These are phyloP conservation scores for Phytophthora citricola DNA, from an alignment of 352 stramenopile genomes.

Conservation along the genomic window DNA sequence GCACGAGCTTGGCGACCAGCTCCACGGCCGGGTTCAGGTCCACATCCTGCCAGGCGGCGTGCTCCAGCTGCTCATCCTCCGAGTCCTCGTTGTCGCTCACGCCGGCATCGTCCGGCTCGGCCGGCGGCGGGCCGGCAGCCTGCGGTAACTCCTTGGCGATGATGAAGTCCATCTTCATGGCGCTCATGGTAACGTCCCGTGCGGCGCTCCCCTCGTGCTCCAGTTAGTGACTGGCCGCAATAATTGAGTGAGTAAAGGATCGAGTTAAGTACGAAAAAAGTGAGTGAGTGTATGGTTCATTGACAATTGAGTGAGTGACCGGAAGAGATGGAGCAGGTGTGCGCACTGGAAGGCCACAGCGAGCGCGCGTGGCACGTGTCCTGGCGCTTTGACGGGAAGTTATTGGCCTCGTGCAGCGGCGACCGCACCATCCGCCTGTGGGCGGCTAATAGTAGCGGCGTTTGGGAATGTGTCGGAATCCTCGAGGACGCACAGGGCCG, in stretches of 20 bases:
- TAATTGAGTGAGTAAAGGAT: background rate
- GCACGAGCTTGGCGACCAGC: slow-evolving; percentile 64
- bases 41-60: slow-evolving; percentile 80
- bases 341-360: slow-evolving; percentile 82
- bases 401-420: slow-evolving; percentile 91
- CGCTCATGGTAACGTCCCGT: slow-evolving; percentile 52
- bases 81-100: slow-evolving; percentile 84
- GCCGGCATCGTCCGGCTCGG: slow-evolving; percentile 47
- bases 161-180: slow-evolving; percentile 88
- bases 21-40: slow-evolving; percentile 86
- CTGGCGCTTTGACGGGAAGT: slow-evolving; percentile 85
- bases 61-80: slow-evolving; percentile 83
- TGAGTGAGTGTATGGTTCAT: background rate
- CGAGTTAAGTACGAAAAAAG: too few relatives aligned
- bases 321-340: slow-evolving; percentile 44
- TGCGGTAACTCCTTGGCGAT: slow-evolving; percentile 70
- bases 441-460: slow-evolving; percentile 40
- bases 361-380: slow-evolving; percentile 93
- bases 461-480: slow-evolving; percentile 92
- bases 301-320: slow-evolving; percentile 3
- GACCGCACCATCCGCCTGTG: slow-evolving; percentile 92
- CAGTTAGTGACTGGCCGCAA: slow-evolving; percentile 18
- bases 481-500: slow-evolving; percentile 95
- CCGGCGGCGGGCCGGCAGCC: slow-evolving; percentile 1
- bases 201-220: background rate